These are phyloP conservation scores for Galerina sulciceps DNA, from an alignment of 768 basidiomycete genomes.

Conservation along the genomic window DNA sequence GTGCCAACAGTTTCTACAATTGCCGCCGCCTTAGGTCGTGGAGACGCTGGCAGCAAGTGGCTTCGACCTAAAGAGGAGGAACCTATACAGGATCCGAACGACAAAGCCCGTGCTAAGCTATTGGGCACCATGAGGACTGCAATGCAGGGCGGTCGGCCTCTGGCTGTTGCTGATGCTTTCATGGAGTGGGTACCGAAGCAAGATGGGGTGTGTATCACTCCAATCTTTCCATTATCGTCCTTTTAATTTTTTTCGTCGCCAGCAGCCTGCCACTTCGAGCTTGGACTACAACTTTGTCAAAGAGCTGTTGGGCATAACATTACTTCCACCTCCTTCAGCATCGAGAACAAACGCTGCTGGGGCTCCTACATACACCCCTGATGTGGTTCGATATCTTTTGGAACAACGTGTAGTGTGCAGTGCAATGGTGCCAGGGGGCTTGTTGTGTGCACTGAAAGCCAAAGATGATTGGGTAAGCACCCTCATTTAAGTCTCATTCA, in stretches of 20 bases:
- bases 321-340: conserved; percentile 41
- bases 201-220: conserved; percentile 20
- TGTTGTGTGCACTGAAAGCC: conserved; percentile 55
- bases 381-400: conserved; percentile 62
- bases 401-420: conserved; percentile 57
- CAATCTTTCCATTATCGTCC: neutral
- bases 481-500: neutral
- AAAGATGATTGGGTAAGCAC: conserved; percentile 80
- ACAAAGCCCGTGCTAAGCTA: conserved; percentile 31
- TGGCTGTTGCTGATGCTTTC: conserved; percentile 63
- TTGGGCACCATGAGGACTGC: conserved; percentile 41
- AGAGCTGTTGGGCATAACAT: conserved; percentile 53
- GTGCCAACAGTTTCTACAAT: conserved; percentile 63
- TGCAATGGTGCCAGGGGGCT: conserved; percentile 63
- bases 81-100: conserved; percentile 13
- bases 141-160: conserved; percentile 46
- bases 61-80: conserved; percentile 24
- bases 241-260: neutral
- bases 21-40: conserved; percentile 63
- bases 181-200: conserved; percentile 54
- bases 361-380: conserved; percentile 51
- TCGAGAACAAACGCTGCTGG: conserved; percentile 9
- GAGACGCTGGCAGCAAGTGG: conserved; percentile 47
- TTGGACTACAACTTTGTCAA: conserved; percentile 60
- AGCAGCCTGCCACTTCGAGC: conserved; percentile 1